Evolutionary conservation across 495 filamentous ascomycete species (phyloP).

Genomic region (Podospora pseudocomata): DNA sequence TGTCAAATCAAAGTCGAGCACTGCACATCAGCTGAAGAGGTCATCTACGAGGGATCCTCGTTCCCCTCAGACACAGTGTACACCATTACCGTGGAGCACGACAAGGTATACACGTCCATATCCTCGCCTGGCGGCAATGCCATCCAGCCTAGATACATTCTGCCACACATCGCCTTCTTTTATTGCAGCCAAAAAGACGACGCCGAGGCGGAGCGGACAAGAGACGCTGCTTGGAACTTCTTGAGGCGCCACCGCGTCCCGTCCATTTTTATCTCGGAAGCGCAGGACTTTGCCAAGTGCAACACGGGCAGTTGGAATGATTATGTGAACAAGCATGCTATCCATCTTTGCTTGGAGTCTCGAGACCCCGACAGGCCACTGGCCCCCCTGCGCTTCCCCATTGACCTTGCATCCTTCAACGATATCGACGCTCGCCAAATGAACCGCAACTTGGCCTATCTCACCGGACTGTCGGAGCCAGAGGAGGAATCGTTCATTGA

Average conservation of each 20-base stretch:
- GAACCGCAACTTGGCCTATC: constrained; percentile 67
- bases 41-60: constrained; percentile 33
- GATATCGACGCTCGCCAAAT: constrained; percentile 70
- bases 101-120: constrained; percentile 38
- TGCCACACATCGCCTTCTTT: constrained; percentile 69
- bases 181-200: constrained; percentile 59
- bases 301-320: constrained; percentile 22
- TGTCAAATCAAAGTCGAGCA: constrained; percentile 73
- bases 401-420: constrained; percentile 69
- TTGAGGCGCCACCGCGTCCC: constrained; percentile 64
- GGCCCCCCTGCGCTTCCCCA: constrained; percentile 59
- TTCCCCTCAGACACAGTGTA: constrained; percentile 20
- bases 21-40: constrained; percentile 54
- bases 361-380: constrained; percentile 48
- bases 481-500: constrained; percentile 14
- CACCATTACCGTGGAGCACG: constrained; percentile 58
- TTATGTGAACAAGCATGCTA: constrained; percentile 34
- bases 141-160: constrained; percentile 55
- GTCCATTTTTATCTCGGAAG: constrained; percentile 64
- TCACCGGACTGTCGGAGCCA: constrained; percentile 49
- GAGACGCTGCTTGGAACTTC: constrained; percentile 55
- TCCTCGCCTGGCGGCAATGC: constrained; percentile 23
- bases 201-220: constrained; percentile 45
- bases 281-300: constrained; percentile 48
- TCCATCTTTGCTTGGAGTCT: constrained; percentile 70